Percentiles rank a stretch among this genome's conserved stretches.
Evolutionary conservation across 768 basidiomycete genomes (phyloP).

Genomic region (Phaeotremella fagi): DNA sequence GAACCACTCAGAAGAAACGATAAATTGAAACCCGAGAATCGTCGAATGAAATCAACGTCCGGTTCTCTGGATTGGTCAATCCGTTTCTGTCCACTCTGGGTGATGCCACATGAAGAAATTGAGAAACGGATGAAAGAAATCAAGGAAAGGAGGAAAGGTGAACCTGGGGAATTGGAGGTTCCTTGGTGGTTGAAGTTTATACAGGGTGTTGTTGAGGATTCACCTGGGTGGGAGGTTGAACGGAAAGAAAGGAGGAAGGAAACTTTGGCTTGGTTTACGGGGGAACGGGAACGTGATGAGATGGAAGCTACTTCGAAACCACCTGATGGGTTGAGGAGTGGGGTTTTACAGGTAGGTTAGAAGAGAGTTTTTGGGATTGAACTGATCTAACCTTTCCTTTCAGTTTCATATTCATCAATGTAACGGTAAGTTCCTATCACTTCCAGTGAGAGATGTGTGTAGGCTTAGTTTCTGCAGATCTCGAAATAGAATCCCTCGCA

Average conservation of each 20-base stretch:
- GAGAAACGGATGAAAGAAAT: slow-evolving; percentile 6
- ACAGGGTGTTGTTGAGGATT: slow-evolving; percentile 21
- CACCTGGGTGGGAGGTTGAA: slow-evolving; percentile 41
- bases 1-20: slow-evolving; percentile 19
- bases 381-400: not conserved
- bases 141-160: slow-evolving; percentile 11
- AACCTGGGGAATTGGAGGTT: slow-evolving; percentile 4
- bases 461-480: slow-evolving; percentile 14
- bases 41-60: slow-evolving; percentile 31
- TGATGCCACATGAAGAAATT: slow-evolving; percentile 33
- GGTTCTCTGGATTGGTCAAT: slow-evolving; percentile 42
- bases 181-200: slow-evolving; percentile 35
- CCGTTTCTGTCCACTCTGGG: slow-evolving; percentile 44
- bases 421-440: slow-evolving; percentile 22
- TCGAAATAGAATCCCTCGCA: slow-evolving; percentile 31
- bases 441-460: not conserved
- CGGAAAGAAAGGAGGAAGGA: slow-evolving; percentile 40
- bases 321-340: slow-evolving; percentile 30
- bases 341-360: slow-evolving; percentile 33
- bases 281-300: slow-evolving; percentile 43
- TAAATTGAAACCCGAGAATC: slow-evolving; percentile 21
- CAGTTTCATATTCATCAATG: slow-evolving; percentile 46
- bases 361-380: not conserved
- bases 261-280: slow-evolving; percentile 45
- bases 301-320: slow-evolving; percentile 40